Percentiles rank a stretch among this genome's conserved stretches.
Conservation (phyloP, 495 filamentous ascomycete species). For the Rostrohypoxylon terebratum region DNA sequence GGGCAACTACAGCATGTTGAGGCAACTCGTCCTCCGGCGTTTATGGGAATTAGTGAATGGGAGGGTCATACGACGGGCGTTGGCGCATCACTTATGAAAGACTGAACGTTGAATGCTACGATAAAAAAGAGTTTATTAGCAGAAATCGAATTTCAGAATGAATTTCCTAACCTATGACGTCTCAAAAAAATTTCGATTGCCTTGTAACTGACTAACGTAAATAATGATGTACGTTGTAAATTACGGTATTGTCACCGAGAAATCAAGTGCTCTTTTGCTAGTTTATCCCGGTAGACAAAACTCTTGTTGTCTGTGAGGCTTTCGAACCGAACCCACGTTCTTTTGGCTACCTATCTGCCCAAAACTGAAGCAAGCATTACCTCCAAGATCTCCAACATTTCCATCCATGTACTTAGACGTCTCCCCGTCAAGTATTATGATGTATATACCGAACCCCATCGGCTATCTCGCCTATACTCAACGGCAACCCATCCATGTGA, state of each 20-base stretch:
- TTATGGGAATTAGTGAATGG: conserved; percentile 22
- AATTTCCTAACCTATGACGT: neutral
- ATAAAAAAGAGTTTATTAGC: conserved; percentile 18
- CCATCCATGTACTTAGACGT: neutral
- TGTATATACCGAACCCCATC: neutral
- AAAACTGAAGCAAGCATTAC: neutral
- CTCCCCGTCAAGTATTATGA: neutral
- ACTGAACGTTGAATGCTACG: conserved; percentile 32
- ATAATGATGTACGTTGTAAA: neutral
- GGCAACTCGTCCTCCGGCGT: conserved; percentile 45
- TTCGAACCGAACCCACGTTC: too few species aligned
- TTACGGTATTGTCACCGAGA: neutral
- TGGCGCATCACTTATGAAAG: conserved; percentile 41
- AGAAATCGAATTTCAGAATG: conserved; percentile 24
- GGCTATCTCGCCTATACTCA: neutral
- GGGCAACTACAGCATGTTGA: conserved; percentile 39
- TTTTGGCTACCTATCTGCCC: too few species aligned
- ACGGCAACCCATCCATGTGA: neutral
- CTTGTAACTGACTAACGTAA: neutral
- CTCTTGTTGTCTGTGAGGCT: too few species aligned
- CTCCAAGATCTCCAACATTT: neutral
- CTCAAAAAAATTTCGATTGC: neutral
- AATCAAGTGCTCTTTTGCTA: too few species aligned
- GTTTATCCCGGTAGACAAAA: too few species aligned
- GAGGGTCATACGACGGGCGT: conserved; percentile 27